A percentile compares a stretch with the other conserved stretches of the same genome.
phyloP scores from a whole-genome alignment of 2,329 filamentous ascomycete species.

The Geosmithia flava region DNA sequence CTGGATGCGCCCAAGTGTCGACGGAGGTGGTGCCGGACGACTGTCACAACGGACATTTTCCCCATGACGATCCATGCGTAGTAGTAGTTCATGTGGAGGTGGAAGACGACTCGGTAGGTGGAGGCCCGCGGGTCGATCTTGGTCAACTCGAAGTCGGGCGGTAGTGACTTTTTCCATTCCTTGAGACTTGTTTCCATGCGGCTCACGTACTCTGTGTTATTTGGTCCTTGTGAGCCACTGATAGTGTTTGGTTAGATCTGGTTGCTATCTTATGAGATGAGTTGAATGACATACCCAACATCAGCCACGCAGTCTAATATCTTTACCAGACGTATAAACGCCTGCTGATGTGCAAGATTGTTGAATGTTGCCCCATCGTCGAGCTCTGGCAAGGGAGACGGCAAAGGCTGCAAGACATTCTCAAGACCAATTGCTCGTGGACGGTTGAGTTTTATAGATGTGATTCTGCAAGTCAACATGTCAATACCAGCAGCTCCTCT shows the following conservation, averaged over 20 bases:
- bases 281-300: slow-evolving; percentile 6
- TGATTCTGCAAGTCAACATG: slow-evolving; percentile 5
- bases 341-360: slow-evolving; percentile 19
- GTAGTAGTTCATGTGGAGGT: slow-evolving; percentile 22
- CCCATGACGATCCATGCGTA: slow-evolving; percentile 22
- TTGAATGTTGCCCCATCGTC: slow-evolving; percentile 15
- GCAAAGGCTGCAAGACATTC: slow-evolving; percentile 10
- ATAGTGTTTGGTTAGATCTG: background rate
- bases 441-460: slow-evolving; percentile 11
- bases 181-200: slow-evolving; percentile 12
- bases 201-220: background rate
- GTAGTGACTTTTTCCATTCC: slow-evolving; percentile 16
- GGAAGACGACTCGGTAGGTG: slow-evolving; percentile 17
- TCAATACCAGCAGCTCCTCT: background rate
- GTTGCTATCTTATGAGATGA: background rate
- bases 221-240: background rate
- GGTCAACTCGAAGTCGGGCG: slow-evolving; percentile 12
- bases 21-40: slow-evolving; percentile 13
- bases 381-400: slow-evolving; percentile 4
- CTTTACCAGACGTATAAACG: slow-evolving; percentile 13
- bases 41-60: slow-evolving; percentile 18
- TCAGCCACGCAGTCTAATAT: slow-evolving; percentile 17
- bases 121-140: slow-evolving; percentile 13
- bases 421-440: slow-evolving; percentile 10
- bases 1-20: slow-evolving; percentile 3